Evolutionary conservation across 805 yeast species (phyloP).

Genomic region (Ogataea trehaloabstinens): DNA sequence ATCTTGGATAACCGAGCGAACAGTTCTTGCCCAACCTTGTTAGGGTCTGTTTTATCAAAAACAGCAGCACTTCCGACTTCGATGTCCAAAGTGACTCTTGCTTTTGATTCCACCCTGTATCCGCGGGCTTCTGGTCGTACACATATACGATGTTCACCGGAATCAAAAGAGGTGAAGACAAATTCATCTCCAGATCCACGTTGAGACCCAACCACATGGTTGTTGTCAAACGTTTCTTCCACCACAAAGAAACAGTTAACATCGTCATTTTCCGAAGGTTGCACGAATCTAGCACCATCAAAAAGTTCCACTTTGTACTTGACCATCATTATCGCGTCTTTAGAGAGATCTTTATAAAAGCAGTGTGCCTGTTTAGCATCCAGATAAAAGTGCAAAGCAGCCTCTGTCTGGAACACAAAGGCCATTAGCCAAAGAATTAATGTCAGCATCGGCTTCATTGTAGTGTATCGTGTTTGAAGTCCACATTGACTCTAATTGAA

Average conservation of each 20-base stretch:
- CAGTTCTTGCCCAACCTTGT: constrained; percentile 43
- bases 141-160: constrained; percentile 86
- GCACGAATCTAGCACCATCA: constrained; percentile 7
- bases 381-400: constrained; percentile 46
- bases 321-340: constrained; percentile 49
- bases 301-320: constrained; percentile 45
- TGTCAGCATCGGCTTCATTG: too few relatives aligned
- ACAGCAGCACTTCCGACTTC: constrained; percentile 64
- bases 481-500: too few relatives aligned
- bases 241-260: constrained; percentile 24
- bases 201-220: constrained; percentile 75
- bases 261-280: constrained; percentile 4
- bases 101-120: constrained; percentile 44
- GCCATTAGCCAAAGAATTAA: not conserved
- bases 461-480: too few relatives aligned
- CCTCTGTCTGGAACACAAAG: constrained; percentile 2
- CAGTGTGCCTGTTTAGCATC: constrained; percentile 53
- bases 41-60: constrained; percentile 47
- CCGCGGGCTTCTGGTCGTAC: constrained; percentile 41
- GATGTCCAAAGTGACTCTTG: constrained; percentile 64
- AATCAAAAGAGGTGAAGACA: constrained; percentile 76
- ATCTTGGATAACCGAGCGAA: constrained; percentile 55
- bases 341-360: constrained; percentile 53
- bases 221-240: constrained; percentile 74
- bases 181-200: constrained; percentile 58